Percentiles rank a stretch among this genome's conserved stretches.
These are phyloP conservation scores for Abrus precatorius DNA, from an alignment of 306 rosid species.

Conservation along the genomic window DNA sequence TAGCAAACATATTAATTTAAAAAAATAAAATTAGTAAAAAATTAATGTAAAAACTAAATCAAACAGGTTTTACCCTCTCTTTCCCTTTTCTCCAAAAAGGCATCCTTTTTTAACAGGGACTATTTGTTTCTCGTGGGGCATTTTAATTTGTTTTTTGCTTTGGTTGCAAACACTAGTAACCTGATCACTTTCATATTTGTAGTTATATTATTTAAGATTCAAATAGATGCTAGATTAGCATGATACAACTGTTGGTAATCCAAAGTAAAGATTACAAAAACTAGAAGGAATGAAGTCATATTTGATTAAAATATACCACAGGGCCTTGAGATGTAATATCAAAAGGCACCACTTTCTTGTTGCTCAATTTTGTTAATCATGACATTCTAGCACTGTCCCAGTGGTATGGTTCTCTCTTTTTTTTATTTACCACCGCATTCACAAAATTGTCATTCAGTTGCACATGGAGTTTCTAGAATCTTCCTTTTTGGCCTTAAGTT, in stretches of 20 bases:
- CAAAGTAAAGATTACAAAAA: neutral
- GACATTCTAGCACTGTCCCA: neutral
- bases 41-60: neutral
- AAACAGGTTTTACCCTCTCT: neutral
- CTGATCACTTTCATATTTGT: neutral
- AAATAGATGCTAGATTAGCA: neutral
- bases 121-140: neutral
- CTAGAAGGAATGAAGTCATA: neutral
- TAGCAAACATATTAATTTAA: neutral
- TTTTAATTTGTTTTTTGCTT: neutral
- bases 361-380: neutral
- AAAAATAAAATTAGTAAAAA: neutral
- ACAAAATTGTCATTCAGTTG: constrained; percentile 76
- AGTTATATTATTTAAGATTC: neutral
- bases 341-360: neutral
- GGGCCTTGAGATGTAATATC: neutral
- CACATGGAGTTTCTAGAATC: constrained; percentile 90
- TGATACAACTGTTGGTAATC: neutral
- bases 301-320: neutral
- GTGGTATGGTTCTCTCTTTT: neutral
- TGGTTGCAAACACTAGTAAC: neutral
- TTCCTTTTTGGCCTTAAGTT: constrained; percentile 80
- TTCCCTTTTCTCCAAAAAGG: neutral
- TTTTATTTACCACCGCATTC: constrained; percentile 53
- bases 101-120: neutral